phyloP scores from a whole-genome alignment of 1,284 basidiomycete species.

The Anthracocystis setariae region DNA sequence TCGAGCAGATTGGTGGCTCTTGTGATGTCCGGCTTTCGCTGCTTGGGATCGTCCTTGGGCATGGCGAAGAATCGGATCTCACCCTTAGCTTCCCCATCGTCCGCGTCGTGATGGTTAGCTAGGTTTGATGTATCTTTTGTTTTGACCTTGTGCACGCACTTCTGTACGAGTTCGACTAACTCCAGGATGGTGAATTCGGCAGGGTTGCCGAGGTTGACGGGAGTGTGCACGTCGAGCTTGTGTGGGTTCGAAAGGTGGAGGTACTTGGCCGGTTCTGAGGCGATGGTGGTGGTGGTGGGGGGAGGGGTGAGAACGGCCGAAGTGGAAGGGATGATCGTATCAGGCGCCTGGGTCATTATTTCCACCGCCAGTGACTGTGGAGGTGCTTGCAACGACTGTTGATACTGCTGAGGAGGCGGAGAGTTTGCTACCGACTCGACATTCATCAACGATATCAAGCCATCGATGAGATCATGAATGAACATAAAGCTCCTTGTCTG shows the following conservation, averaged over 20 bases:
- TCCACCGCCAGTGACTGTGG: conserved; percentile 65
- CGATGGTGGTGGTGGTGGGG: background rate
- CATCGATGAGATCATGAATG: conserved; percentile 74
- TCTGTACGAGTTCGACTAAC: conserved; percentile 64
- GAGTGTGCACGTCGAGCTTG: conserved; percentile 45
- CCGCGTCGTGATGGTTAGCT: background rate
- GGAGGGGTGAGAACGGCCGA: conserved; percentile 20
- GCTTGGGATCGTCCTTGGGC: conserved; percentile 84
- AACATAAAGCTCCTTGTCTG: conserved; percentile 89
- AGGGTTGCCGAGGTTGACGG: conserved; percentile 91
- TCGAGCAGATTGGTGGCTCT: conserved; percentile 84
- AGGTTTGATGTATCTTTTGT: conserved; percentile 17
- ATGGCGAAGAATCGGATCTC: conserved; percentile 63
- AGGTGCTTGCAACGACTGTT: background rate
- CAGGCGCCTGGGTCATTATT: conserved; percentile 33
- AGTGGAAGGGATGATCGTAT: conserved; percentile 29
- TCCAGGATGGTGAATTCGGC: conserved; percentile 89
- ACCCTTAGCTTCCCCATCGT: conserved; percentile 1
- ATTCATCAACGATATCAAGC: conserved; percentile 67
- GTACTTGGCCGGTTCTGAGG: background rate
- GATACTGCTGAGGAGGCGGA: conserved; percentile 70
- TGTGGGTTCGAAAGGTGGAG: conserved; percentile 7
- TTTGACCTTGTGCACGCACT: conserved; percentile 52
- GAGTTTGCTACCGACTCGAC: conserved; percentile 69
- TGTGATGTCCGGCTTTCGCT: conserved; percentile 89